A percentile compares a stretch with the other conserved stretches of the same genome.
phyloP scores from a whole-genome alignment of 2,329 filamentous ascomycete species.

The Aspergillus luchuensis region DNA sequence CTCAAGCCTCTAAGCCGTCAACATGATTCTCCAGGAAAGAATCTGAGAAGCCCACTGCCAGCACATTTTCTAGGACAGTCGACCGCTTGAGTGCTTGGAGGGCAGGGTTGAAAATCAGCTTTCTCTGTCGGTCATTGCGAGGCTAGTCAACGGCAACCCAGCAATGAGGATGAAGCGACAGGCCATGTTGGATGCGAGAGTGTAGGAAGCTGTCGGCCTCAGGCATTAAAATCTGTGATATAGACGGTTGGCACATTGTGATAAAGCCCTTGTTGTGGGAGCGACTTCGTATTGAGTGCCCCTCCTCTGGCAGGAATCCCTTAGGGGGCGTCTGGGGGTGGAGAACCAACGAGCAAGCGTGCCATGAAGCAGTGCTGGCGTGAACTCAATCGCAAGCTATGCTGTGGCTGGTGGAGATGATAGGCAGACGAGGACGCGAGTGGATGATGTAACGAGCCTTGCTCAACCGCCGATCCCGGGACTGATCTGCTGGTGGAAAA shows the following conservation, averaged over 20 bases:
- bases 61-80: too few species aligned
- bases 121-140: too few species aligned
- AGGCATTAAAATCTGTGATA: not conserved
- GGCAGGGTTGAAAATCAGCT: too few species aligned
- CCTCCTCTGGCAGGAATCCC: not conserved
- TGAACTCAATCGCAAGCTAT: constrained; percentile 9
- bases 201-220: not conserved
- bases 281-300: not conserved
- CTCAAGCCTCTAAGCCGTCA: not conserved
- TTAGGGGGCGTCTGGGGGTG: not conserved
- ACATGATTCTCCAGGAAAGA: not conserved
- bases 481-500: not conserved
- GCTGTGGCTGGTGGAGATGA: not conserved
- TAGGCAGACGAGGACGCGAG: not conserved
- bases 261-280: too few species aligned
- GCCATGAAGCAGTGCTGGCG: not conserved
- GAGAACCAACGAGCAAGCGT: not conserved
- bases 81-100: too few species aligned
- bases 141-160: not conserved
- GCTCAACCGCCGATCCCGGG: constrained; percentile 6
- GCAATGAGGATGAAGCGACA: not conserved
- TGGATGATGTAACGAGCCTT: constrained; percentile 9
- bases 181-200: not conserved
- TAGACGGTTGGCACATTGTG: too few species aligned
- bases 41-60: too few species aligned